Evolutionary conservation across 2,329 filamentous ascomycete species (phyloP).

Genomic region (Fusarium compactum): DNA sequence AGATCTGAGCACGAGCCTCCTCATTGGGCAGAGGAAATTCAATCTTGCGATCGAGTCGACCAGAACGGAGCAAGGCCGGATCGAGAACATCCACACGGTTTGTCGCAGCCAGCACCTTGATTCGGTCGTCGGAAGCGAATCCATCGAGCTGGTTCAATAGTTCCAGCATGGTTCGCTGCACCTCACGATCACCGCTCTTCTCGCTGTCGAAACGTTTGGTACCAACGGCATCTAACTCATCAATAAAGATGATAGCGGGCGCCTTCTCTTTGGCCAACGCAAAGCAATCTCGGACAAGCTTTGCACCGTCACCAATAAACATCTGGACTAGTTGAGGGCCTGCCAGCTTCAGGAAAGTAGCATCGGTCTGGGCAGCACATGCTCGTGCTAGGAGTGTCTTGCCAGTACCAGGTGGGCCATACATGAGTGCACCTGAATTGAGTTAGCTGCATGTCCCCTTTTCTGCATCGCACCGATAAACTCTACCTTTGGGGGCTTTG

Average conservation of each 20-base stretch:
- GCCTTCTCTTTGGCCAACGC: constrained; percentile 98
- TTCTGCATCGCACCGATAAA: constrained; percentile 63
- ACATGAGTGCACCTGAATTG: constrained; percentile 98
- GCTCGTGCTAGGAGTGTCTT: constrained; percentile 94
- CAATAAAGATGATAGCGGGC: constrained; percentile 99
- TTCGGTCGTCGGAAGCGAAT: constrained; percentile 95
- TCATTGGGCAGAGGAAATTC: constrained; percentile 99
- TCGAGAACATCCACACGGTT: constrained; percentile 96
- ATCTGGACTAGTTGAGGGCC: constrained; percentile 98
- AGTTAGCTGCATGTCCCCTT: constrained; percentile 73
- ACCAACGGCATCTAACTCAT: constrained; percentile 97
- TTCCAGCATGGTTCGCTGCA: constrained; percentile 98
- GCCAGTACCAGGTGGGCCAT: constrained; percentile 90
- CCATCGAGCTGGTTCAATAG: constrained; percentile 98
- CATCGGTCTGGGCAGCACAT: constrained; percentile 97
- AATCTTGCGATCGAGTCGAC: constrained; percentile 95
- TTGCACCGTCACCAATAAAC: constrained; percentile 99
- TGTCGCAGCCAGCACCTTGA: constrained; percentile 95
- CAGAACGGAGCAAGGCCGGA: constrained; percentile 89
- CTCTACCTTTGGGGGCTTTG: constrained; percentile 93
- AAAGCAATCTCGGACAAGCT: constrained; percentile 97
- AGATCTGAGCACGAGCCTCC: constrained; percentile 94
- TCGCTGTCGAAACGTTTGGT: constrained; percentile 99
- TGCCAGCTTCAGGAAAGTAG: constrained; percentile 97
- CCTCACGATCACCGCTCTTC: constrained; percentile 97